Percentiles rank a stretch among this genome's conserved stretches.
Evolutionary conservation across 306 rosid species (phyloP).

Genomic region (Clitoria ternatea): DNA sequence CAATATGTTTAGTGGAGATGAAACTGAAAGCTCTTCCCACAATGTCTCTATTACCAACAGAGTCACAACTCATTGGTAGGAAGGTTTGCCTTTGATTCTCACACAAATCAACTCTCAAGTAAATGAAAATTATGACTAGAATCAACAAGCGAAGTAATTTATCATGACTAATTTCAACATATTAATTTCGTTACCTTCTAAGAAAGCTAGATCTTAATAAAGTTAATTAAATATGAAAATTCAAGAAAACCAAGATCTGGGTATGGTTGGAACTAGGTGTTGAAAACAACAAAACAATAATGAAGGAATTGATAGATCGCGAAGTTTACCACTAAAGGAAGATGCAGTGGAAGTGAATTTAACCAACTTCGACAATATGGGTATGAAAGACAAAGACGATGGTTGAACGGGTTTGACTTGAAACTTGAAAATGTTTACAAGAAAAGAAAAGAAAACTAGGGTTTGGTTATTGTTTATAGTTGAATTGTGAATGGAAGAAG

Average conservation of each 20-base stretch:
- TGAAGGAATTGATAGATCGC: conserved; percentile 13
- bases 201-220: neutral
- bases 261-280: too few relatives aligned
- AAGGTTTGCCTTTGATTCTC: neutral
- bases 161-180: neutral
- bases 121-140: neutral
- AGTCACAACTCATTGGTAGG: too few relatives aligned
- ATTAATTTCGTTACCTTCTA: neutral
- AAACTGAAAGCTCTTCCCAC: too few relatives aligned
- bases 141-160: conserved; percentile 8
- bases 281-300: too few relatives aligned
- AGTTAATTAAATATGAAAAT: neutral
- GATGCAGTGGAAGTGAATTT: neutral
- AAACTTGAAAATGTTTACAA: neutral
- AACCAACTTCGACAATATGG: neutral
- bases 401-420: neutral
- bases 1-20: too few relatives aligned
- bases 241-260: conserved; percentile 21
- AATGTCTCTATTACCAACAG: too few relatives aligned
- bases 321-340: conserved; percentile 2
- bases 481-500: neutral
- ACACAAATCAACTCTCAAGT: neutral
- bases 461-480: neutral
- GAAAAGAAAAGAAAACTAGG: neutral
- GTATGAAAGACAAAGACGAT: neutral